A percentile compares a stretch with the other conserved stretches of the same genome.
Conservation (phyloP, 805 yeast genomes). For the Starmerella vaccinii region DNA sequence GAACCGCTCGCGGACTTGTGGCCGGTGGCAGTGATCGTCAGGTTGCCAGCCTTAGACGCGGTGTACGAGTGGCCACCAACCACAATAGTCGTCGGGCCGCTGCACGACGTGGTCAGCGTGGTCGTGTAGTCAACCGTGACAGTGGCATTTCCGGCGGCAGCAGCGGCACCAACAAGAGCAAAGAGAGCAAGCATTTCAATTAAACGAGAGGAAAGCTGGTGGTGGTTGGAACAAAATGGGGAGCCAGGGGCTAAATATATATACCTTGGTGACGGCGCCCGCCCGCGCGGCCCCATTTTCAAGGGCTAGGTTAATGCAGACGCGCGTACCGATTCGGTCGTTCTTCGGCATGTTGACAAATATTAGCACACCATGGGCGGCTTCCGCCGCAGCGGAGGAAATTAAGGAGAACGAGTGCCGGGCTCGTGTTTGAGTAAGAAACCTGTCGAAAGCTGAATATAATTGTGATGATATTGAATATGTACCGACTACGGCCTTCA, state of each 20-base stretch:
- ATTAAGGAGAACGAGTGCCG: too few species aligned
- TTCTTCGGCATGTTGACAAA: slow-evolving; percentile 1
- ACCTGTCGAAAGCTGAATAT: too few species aligned
- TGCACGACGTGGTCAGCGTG: slow-evolving; percentile 13
- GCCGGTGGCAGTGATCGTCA: slow-evolving; percentile 6
- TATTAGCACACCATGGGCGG: background rate
- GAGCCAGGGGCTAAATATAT: background rate
- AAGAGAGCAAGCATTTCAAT: slow-evolving; percentile 7
- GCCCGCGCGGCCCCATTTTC: background rate
- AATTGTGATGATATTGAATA: too few species aligned
- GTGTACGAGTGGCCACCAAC: slow-evolving; percentile 8
- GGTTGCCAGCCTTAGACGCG: slow-evolving; percentile 6
- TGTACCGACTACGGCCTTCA: too few species aligned
- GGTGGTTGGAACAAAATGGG: background rate
- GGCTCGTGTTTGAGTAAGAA: too few species aligned
- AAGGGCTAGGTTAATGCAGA: background rate
- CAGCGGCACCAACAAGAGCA: slow-evolving; percentile 8
- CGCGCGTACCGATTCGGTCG: background rate
- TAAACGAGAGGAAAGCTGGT: background rate
- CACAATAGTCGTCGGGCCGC: slow-evolving; percentile 7
- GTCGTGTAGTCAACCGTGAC: slow-evolving; percentile 10
- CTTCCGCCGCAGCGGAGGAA: too few species aligned
- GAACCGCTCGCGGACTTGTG: too few species aligned
- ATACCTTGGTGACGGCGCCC: background rate
- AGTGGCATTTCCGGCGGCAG: slow-evolving; percentile 2